These are phyloP conservation scores for Cercospora canescens DNA, from an alignment of 2,329 filamentous ascomycete species.

Conservation along the genomic window DNA sequence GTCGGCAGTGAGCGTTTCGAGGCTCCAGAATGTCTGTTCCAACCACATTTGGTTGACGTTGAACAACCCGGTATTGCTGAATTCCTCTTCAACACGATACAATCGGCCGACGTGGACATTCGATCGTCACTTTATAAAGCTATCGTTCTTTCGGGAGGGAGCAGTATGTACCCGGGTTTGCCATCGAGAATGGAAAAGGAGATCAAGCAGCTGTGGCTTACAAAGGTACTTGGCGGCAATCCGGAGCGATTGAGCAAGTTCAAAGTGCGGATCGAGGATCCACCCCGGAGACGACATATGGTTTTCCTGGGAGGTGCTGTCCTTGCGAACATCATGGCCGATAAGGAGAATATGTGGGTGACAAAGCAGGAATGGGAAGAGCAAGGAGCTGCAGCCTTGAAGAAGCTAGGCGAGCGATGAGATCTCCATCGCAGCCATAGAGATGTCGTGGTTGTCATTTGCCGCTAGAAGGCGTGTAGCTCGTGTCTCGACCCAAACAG, in stretches of 20 bases:
- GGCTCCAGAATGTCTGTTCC: conserved; percentile 96
- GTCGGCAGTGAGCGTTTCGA: conserved; percentile 98
- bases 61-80: conserved; percentile 96
- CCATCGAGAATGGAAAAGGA: conserved; percentile 97
- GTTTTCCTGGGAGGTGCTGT: conserved; percentile 98
- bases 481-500: not conserved
- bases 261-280: conserved; percentile 98
- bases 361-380: conserved; percentile 96
- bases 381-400: conserved; percentile 77
- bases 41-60: conserved; percentile 95
- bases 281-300: conserved; percentile 94
- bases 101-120: conserved; percentile 92
- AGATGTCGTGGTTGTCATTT: not conserved
- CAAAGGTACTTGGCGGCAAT: conserved; percentile 83
- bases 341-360: conserved; percentile 99
- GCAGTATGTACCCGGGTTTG: conserved; percentile 98
- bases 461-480: not conserved
- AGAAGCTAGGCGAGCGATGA: conserved; percentile 88
- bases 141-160: conserved; percentile 92
- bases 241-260: conserved; percentile 95
- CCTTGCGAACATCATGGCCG: conserved; percentile 96
- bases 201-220: conserved; percentile 97
- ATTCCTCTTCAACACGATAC: conserved; percentile 98
- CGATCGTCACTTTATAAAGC: conserved; percentile 93
- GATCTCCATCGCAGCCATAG: not conserved